phyloP scores from a whole-genome alignment of 1,284 basidiomycete species.

The Ustilago curta region DNA sequence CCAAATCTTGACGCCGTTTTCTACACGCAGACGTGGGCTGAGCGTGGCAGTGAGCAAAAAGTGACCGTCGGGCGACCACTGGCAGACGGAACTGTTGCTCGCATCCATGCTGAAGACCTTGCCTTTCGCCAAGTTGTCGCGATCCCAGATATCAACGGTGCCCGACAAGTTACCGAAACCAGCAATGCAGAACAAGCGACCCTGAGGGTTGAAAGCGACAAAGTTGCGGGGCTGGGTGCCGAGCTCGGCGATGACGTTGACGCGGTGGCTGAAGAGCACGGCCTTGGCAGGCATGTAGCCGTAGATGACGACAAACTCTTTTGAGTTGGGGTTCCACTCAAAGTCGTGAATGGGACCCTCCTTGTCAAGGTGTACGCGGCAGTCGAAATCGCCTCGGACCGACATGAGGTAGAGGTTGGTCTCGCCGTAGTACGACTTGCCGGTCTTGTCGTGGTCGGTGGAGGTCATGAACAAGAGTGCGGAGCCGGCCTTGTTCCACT shows the following conservation, averaged over 20 bases:
- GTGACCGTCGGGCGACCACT: slow-evolving; percentile 94
- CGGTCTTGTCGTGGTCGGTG: slow-evolving; percentile 95
- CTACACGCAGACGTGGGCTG: slow-evolving; percentile 91
- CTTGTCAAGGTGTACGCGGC: slow-evolving; percentile 90
- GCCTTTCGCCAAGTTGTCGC: slow-evolving; percentile 77
- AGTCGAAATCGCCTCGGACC: slow-evolving; percentile 95
- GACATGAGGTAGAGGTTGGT: slow-evolving; percentile 93
- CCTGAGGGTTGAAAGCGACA: slow-evolving; percentile 94
- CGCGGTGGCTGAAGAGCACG: slow-evolving; percentile 89
- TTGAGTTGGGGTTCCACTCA: slow-evolving; percentile 90
- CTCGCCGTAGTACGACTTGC: slow-evolving; percentile 98
- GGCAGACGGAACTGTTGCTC: slow-evolving; percentile 90
- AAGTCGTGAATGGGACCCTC: slow-evolving; percentile 98
- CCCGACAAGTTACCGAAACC: slow-evolving; percentile 97
- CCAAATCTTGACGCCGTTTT: slow-evolving; percentile 96
- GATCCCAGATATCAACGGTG: slow-evolving; percentile 90
- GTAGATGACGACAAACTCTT: slow-evolving; percentile 95
- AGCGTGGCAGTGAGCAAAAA: slow-evolving; percentile 93
- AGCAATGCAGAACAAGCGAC: slow-evolving; percentile 85
- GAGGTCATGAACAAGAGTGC: slow-evolving; percentile 83
- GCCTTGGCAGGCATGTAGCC: slow-evolving; percentile 97
- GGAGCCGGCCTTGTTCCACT: slow-evolving; percentile 92
- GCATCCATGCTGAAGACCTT: slow-evolving; percentile 90
- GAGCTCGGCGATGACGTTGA: slow-evolving; percentile 89
- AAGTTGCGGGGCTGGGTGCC: slow-evolving; percentile 90